These are phyloP conservation scores for Aplosporella prunicola DNA, from an alignment of 2,329 filamentous ascomycete species.

Conservation along the genomic window DNA sequence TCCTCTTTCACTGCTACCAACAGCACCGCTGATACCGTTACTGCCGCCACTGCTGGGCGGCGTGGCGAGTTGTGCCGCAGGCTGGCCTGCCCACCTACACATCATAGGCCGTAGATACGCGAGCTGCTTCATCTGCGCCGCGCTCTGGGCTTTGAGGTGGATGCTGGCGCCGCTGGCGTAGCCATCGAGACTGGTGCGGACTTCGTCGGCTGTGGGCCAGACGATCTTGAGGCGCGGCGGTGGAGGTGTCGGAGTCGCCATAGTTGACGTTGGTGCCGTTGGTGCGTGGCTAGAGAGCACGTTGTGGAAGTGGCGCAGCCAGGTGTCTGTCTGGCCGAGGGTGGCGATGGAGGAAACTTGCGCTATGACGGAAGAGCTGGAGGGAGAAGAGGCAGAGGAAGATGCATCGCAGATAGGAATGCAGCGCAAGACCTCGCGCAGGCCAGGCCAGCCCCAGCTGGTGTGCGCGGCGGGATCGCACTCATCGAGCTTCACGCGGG, in stretches of 20 bases:
- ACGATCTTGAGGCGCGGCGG: conserved; percentile 58
- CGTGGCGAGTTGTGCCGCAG: conserved; percentile 9
- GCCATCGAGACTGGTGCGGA: conserved; percentile 66
- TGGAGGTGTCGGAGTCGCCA: conserved; percentile 5
- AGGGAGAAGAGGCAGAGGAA: conserved; percentile 7
- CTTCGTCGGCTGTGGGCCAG: conserved; percentile 72
- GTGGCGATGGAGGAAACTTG: conserved; percentile 79
- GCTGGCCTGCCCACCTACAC: conserved; percentile 54
- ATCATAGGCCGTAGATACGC: conserved; percentile 61
- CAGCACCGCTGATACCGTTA: too few relatives aligned
- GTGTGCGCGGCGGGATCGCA: conserved; percentile 40
- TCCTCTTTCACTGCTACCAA: not conserved
- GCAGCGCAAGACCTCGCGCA: conserved; percentile 50
- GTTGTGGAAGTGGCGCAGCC: conserved; percentile 55
- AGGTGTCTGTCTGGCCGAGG: conserved; percentile 58
- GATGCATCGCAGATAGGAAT: conserved; percentile 24
- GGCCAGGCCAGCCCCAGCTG: conserved; percentile 66
- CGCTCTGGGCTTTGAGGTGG: conserved; percentile 65
- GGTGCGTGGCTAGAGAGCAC: conserved; percentile 24
- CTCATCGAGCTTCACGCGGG: conserved; percentile 45
- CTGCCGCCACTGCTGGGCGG: too few relatives aligned
- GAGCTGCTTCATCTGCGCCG: conserved; percentile 62
- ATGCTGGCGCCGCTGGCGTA: conserved; percentile 72
- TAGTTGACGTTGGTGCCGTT: not conserved
- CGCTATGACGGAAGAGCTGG: conserved; percentile 51